Evolutionary conservation across 2,329 filamentous ascomycete species (phyloP).

Genomic region (Blumeria hordei): DNA sequence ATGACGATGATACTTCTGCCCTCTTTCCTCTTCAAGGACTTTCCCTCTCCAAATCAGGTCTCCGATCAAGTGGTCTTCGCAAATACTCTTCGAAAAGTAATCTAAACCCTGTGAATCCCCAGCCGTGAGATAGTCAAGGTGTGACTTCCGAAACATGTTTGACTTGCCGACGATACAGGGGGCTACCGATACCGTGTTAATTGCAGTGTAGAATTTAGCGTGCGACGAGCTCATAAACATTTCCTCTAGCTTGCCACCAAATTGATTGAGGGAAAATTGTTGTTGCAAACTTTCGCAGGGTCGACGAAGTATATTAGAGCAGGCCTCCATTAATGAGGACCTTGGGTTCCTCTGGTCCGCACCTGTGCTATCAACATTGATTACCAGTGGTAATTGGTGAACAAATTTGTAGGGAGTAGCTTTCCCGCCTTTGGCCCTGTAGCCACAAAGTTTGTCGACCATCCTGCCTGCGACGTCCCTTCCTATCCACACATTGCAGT

Average conservation of each 20-base stretch:
- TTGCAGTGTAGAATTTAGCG: slow-evolving; percentile 92
- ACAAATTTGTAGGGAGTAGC: slow-evolving; percentile 63
- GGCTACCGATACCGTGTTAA: slow-evolving; percentile 76
- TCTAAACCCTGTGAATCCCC: slow-evolving; percentile 45
- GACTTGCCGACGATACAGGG: slow-evolving; percentile 93
- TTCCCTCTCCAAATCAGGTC: slow-evolving; percentile 65
- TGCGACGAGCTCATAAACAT: slow-evolving; percentile 85
- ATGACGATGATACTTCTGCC: slow-evolving; percentile 43
- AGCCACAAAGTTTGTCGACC: slow-evolving; percentile 68
- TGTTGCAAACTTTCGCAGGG: too few relatives aligned
- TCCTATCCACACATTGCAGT: slow-evolving; percentile 89
- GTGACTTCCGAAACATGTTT: slow-evolving; percentile 91
- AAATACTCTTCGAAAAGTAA: slow-evolving; percentile 88
- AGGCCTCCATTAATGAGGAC: slow-evolving; percentile 3
- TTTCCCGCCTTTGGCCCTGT: slow-evolving; percentile 23
- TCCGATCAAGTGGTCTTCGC: slow-evolving; percentile 89
- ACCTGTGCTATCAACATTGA: slow-evolving; percentile 30
- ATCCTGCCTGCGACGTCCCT: slow-evolving; percentile 60
- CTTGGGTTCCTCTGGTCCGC: slow-evolving; percentile 7
- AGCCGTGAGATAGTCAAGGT: slow-evolving; percentile 50
- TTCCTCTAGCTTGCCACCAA: slow-evolving; percentile 74
- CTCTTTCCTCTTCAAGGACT: slow-evolving; percentile 23
- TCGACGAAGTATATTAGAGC: slow-evolving; percentile 1
- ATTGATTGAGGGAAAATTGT: slow-evolving; percentile 17
- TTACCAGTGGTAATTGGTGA: slow-evolving; percentile 71